Evolutionary conservation across 139 green algal genomes (phyloP), one percentile per base, ranked within the genome.

Genomic region (Desmodesmus armatus): DNA sequence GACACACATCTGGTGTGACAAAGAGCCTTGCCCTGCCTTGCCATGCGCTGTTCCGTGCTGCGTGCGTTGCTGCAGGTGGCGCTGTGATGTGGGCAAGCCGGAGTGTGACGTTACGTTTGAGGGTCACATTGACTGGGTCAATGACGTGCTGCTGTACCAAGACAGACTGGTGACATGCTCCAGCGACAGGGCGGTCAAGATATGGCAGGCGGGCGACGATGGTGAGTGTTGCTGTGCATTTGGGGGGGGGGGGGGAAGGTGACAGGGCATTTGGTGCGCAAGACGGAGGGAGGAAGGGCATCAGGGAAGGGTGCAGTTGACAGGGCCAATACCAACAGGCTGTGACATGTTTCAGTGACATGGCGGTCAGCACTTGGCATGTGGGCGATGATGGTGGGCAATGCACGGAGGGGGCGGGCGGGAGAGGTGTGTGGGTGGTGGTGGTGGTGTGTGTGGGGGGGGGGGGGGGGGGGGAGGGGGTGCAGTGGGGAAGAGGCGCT

Each of bases 61-160:
- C 49, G 35, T 33, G 21, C 33, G 47, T 23, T 60, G 5, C 47
- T 53, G 53, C 72, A 82, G 72, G 35, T 76, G 72, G 71, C n/a
- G 55, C n/a, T 21, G 49, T 1, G 39, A 43, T 29, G 51, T 15
- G 2, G 70, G 65, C 19, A 31, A 84, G 58, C 84, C 88, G 0
- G 19, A 63, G 2, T 87, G 87, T 27, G 80, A 89, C 29, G 84
- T 74, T 9, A 88, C 44, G 49, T 95, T 92, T 67, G 93, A 94
- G 33, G 91, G 90, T 1, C 93, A 96, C 60, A 83, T 89, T 5
- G 93, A 95, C 86, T 96, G 93, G 93, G 93, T 96, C n/a, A 96
- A 95, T 33, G 90, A 91, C 53, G 53, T 94, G 21, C 66, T 80
- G 6, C 69, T 93, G 29, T 87, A 80, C 3, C 67, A 92, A 11